These are phyloP conservation scores for Fusarium goolgardi DNA, from an alignment of 2,329 filamentous ascomycete species.

Conservation along the genomic window DNA sequence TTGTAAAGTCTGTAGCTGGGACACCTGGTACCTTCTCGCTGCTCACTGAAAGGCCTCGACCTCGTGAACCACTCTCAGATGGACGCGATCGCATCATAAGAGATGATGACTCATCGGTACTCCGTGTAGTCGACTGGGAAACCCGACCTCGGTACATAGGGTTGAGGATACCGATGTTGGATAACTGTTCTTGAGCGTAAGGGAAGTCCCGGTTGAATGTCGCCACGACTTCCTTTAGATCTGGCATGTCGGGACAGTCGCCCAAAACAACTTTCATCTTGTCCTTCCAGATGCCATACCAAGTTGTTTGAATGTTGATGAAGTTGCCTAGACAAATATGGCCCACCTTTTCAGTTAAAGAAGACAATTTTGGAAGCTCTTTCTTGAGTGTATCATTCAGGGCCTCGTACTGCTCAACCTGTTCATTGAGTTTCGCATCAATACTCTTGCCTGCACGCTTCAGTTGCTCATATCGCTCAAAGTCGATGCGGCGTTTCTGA, in stretches of 20 bases:
- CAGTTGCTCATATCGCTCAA: constrained; percentile 81
- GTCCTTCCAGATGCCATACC: constrained; percentile 85
- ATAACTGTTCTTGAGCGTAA: constrained; percentile 77
- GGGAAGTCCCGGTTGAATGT: constrained; percentile 84
- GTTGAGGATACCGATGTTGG: constrained; percentile 81
- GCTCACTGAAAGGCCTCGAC: constrained; percentile 70
- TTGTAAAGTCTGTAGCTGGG: constrained; percentile 73
- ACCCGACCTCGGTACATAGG: constrained; percentile 71
- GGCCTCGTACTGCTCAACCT: constrained; percentile 88
- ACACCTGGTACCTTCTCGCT: constrained; percentile 72
- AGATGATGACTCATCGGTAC: constrained; percentile 61
- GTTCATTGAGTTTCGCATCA: constrained; percentile 85
- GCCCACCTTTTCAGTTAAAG: constrained; percentile 83
- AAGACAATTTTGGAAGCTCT: constrained; percentile 86
- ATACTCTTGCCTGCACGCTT: constrained; percentile 85
- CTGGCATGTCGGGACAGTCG: constrained; percentile 69
- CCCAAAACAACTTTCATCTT: constrained; percentile 82
- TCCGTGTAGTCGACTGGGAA: constrained; percentile 69
- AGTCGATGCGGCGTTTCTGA: constrained; percentile 91
- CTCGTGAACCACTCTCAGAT: constrained; percentile 62
- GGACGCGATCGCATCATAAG: constrained; percentile 63
- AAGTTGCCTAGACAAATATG: constrained; percentile 86
- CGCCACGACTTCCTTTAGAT: constrained; percentile 77
- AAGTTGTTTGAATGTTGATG: constrained; percentile 83
- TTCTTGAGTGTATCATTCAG: constrained; percentile 94